Percentiles rank a stretch among this genome's conserved stretches.
Evolutionary conservation across 352 stramenopile species (phyloP).

Genomic region (Phytophthora pseudosyringae): DNA sequence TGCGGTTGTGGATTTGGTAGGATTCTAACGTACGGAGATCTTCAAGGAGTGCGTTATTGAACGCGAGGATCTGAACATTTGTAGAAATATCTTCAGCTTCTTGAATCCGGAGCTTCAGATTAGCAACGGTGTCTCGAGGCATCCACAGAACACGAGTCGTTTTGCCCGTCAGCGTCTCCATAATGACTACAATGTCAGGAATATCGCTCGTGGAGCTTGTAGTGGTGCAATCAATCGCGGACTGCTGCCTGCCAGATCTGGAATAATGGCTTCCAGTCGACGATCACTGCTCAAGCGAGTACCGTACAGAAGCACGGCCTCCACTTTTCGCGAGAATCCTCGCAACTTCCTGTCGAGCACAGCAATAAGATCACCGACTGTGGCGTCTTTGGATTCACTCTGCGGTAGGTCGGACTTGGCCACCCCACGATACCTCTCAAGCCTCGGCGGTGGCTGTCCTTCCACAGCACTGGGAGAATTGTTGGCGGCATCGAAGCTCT

Average conservation of each 20-base stretch:
- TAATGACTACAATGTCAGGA: slow-evolving; percentile 19
- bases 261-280: slow-evolving; percentile 12
- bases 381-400: neutral
- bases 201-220: slow-evolving; percentile 40
- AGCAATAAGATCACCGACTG: slow-evolving; percentile 8
- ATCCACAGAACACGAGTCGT: slow-evolving; percentile 87
- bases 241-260: neutral
- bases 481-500: neutral
- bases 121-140: slow-evolving; percentile 85
- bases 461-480: slow-evolving; percentile 5
- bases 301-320: slow-evolving; percentile 12
- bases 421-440: neutral
- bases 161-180: slow-evolving; percentile 86
- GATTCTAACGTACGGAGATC: slow-evolving; percentile 86
- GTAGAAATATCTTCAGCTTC: slow-evolving; percentile 72
- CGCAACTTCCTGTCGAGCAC: neutral
- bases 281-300: neutral
- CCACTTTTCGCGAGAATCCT: neutral
- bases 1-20: slow-evolving; percentile 92
- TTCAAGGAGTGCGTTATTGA: slow-evolving; percentile 90
- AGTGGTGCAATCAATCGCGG: slow-evolving; percentile 17
- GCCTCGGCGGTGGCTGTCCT: neutral
- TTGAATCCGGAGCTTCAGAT: slow-evolving; percentile 92
- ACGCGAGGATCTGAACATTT: slow-evolving; percentile 93
- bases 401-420: neutral